These are phyloP conservation scores for Cucumis hystrix DNA, from an alignment of 306 rosid genomes.

Conservation along the genomic window DNA sequence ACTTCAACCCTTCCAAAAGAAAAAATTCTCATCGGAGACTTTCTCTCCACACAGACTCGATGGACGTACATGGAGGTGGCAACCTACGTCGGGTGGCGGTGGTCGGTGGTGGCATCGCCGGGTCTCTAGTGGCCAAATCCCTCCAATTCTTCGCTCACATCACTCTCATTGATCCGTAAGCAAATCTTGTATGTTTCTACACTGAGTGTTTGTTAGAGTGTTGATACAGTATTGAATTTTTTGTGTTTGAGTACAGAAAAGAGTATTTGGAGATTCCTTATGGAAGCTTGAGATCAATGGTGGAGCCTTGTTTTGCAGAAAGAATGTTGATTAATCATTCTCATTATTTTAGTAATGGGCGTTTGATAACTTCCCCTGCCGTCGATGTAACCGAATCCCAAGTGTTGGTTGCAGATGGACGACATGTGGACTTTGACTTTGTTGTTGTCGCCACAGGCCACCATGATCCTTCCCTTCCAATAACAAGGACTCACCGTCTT, in stretches of 20 bases:
- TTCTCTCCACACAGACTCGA: background rate
- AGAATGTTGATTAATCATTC: constrained; percentile 47
- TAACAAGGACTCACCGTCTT: constrained; percentile 33
- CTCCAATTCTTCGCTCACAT: constrained; percentile 46
- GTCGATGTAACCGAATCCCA: constrained; percentile 31
- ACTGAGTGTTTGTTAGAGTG: too few species aligned
- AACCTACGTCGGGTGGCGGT: constrained; percentile 35
- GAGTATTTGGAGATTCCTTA: constrained; percentile 83
- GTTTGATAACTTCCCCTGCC: constrained; percentile 33
- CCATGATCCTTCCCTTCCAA: constrained; percentile 27
- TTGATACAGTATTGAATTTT: too few species aligned
- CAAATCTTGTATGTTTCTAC: too few species aligned
- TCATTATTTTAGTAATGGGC: constrained; percentile 43
- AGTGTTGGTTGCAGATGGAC: constrained; percentile 52
- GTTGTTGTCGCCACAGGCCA: constrained; percentile 72
- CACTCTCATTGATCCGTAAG: constrained; percentile 61
- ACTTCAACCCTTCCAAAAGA: background rate
- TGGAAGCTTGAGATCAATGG: constrained; percentile 70
- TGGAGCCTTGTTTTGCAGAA: constrained; percentile 61
- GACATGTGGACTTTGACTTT: constrained; percentile 33
- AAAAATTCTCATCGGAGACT: background rate
- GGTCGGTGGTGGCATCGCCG: constrained; percentile 69
- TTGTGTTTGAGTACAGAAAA: constrained; percentile 25
- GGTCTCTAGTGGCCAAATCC: constrained; percentile 47
- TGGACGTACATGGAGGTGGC: background rate